Percentiles rank a stretch among this genome's conserved stretches.
Conservation (phyloP, 306 rosid species). For the Fagus sylvatica region DNA sequence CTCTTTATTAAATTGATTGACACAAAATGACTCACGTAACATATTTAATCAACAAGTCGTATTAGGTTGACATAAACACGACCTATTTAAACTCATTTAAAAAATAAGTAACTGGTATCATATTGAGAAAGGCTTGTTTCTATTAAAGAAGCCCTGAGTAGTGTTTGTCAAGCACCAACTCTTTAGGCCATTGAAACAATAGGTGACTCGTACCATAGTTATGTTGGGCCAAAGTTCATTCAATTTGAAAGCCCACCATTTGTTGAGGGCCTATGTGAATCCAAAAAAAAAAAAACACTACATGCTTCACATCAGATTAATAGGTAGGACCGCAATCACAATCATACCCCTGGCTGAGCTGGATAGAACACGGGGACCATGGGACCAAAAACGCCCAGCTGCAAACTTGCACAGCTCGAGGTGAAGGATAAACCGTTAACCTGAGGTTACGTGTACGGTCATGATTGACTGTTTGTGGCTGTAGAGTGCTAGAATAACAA, state of each 20-base stretch:
- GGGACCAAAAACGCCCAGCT: slow-evolving; percentile 32
- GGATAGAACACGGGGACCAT: slow-evolving; percentile 45
- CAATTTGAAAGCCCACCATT: not conserved
- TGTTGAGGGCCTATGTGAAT: not conserved
- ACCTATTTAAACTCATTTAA: no score
- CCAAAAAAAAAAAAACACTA: not conserved
- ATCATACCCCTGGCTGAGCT: slow-evolving; percentile 29
- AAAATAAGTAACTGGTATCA: no score
- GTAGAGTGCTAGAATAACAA: slow-evolving; percentile 15
- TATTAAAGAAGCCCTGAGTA: no score
- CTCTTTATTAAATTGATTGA: no score
- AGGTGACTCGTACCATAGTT: not conserved
- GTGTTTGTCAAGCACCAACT: no score
- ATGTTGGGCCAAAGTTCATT: not conserved
- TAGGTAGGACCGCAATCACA: slow-evolving; percentile 38
- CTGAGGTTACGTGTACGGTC: slow-evolving; percentile 42
- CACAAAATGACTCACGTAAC: no score
- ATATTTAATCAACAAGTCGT: no score
- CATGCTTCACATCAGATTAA: not conserved
- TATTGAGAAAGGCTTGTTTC: no score
- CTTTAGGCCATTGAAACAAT: no score
- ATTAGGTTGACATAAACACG: no score
- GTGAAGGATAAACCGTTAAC: slow-evolving; percentile 33
- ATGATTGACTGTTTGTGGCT: slow-evolving; percentile 9
- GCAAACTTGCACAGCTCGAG: slow-evolving; percentile 33